Evolutionary conservation across 345 rosid genomes (phyloP).

Genomic region (Carallia brachiata): DNA sequence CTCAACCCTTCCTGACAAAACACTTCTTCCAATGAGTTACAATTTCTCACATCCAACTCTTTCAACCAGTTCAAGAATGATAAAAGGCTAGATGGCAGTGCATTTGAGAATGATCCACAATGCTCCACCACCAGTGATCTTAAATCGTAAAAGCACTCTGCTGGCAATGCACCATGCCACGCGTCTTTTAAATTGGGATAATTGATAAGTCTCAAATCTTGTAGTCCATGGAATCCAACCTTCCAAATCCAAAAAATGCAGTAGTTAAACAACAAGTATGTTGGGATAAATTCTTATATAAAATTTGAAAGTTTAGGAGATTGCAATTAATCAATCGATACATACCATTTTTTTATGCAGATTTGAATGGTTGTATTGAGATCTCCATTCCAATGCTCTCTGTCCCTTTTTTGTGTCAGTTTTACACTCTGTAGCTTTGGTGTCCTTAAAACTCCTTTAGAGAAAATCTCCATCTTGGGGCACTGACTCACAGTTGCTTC

Average conservation of each 20-base stretch:
- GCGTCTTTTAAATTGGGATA: background rate
- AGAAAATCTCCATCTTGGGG: conserved; percentile 17
- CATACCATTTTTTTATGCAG: background rate
- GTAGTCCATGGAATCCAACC: background rate
- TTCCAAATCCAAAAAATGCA: background rate
- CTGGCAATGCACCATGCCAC: conserved; percentile 6
- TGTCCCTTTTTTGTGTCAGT: background rate
- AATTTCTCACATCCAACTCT: background rate
- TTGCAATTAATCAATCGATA: background rate
- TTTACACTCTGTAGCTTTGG: conserved; percentile 10
- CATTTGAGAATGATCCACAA: background rate
- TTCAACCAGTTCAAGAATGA: background rate
- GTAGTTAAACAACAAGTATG: too few species aligned
- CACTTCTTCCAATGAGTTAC: conserved; percentile 8
- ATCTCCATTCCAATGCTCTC: background rate
- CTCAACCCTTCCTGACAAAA: conserved; percentile 4
- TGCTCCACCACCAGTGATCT: background rate
- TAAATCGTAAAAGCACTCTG: background rate
- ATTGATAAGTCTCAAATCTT: background rate
- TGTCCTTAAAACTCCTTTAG: conserved; percentile 14
- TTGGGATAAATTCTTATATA: too few species aligned
- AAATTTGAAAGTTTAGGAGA: too few species aligned
- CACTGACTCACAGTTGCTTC: conserved; percentile 11
- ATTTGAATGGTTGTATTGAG: conserved; percentile 5
- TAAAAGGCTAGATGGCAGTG: conserved; percentile 4